Evolutionary conservation across 2,329 filamentous ascomycete species (phyloP).

Genomic region (Neospermospora avenae): DNA sequence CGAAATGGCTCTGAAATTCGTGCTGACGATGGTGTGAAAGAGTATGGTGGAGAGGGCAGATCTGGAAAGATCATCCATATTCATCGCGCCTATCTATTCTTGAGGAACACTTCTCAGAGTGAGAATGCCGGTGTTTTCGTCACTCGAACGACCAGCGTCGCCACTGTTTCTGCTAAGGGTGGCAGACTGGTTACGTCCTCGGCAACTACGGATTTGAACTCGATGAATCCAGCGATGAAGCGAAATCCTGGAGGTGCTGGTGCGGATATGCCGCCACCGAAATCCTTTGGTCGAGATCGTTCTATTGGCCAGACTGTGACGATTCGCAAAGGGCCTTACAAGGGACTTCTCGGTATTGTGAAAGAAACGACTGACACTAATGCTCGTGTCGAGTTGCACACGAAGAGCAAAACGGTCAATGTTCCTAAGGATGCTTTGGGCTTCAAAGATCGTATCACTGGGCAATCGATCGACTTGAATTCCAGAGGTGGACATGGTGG

Average conservation of each 20-base stretch:
- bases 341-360: constrained; percentile 90
- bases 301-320: constrained; percentile 89
- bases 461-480: constrained; percentile 71
- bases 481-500: constrained; percentile 45
- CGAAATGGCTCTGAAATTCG: constrained; percentile 91
- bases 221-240: constrained; percentile 90
- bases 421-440: constrained; percentile 78
- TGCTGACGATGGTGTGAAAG: constrained; percentile 86
- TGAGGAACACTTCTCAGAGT: constrained; percentile 77
- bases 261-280: constrained; percentile 62
- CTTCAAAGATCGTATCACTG: constrained; percentile 81
- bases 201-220: constrained; percentile 72
- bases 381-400: constrained; percentile 88
- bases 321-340: constrained; percentile 82
- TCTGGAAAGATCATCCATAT: constrained; percentile 91
- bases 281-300: constrained; percentile 73
- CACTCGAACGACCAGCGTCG: constrained; percentile 77
- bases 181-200: constrained; percentile 64
- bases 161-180: constrained; percentile 91
- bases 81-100: constrained; percentile 86
- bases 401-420: constrained; percentile 87
- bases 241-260: constrained; percentile 56
- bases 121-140: constrained; percentile 93
- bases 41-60: constrained; percentile 79
- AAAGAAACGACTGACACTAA: constrained; percentile 87